Evolutionary conservation across 352 stramenopile genomes (phyloP).

Genomic region (Hyaloperonospora arabidopsidis): DNA sequence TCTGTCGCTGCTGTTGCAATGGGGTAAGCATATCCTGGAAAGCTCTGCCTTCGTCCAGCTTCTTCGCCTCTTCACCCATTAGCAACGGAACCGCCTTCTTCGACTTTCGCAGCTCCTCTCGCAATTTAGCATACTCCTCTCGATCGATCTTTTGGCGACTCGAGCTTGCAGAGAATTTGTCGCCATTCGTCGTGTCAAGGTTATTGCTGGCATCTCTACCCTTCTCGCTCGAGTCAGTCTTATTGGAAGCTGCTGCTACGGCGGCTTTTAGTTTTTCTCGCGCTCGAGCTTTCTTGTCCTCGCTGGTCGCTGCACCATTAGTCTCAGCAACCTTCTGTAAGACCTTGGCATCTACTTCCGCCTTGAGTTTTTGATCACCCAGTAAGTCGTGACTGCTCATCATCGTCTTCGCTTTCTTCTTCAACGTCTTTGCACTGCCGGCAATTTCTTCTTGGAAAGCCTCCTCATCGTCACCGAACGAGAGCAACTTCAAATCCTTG

Average conservation of each 20-base stretch:
- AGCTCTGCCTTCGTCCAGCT: slow-evolving; percentile 44
- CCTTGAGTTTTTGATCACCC: slow-evolving; percentile 54
- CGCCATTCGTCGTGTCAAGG: slow-evolving; percentile 1
- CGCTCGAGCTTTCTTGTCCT: slow-evolving; percentile 35
- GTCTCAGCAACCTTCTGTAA: slow-evolving; percentile 45
- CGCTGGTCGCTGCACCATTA: slow-evolving; percentile 5
- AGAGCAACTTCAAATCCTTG: slow-evolving; percentile 91
- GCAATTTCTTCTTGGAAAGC: slow-evolving; percentile 45
- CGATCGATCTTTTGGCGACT: slow-evolving; percentile 23
- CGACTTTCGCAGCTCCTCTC: slow-evolving; percentile 53
- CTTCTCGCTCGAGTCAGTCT: slow-evolving; percentile 13
- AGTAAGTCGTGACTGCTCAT: slow-evolving; percentile 71
- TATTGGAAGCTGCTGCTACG: slow-evolving; percentile 28
- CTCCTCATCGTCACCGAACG: slow-evolving; percentile 90
- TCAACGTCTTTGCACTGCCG: slow-evolving; percentile 20
- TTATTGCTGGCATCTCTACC: slow-evolving; percentile 15
- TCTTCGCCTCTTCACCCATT: slow-evolving; percentile 50
- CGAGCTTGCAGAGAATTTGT: slow-evolving; percentile 9
- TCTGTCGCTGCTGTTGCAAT: slow-evolving; percentile 64
- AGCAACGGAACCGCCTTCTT: slow-evolving; percentile 54
- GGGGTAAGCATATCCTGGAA: slow-evolving; percentile 70
- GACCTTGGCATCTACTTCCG: slow-evolving; percentile 50
- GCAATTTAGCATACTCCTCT: slow-evolving; percentile 63
- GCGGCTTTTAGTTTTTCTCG: slow-evolving; percentile 37
- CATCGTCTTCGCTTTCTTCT: slow-evolving; percentile 56